Percentiles rank a stretch among this genome's conserved stretches.
Evolutionary conservation across 495 filamentous ascomycete species (phyloP).

Genomic region (Aspergillus diversus): DNA sequence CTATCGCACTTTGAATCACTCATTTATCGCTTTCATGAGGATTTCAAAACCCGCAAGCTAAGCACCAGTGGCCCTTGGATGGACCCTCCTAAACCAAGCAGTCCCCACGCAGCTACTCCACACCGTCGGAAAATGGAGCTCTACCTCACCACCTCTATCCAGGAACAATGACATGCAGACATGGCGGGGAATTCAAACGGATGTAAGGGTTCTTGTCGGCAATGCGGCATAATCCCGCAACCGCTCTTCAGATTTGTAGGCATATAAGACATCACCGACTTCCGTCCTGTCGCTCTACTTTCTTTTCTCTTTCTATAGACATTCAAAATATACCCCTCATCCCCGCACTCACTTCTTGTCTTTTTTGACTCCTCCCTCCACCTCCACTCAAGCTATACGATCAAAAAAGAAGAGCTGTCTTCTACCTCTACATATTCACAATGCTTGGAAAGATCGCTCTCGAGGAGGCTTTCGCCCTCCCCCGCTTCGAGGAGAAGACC

Average conservation of each 20-base stretch:
- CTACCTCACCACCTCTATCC: not conserved
- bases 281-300: not conserved
- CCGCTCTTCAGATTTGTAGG: not conserved
- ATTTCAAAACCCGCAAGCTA: too few species aligned
- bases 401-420: not conserved
- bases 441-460: slow-evolving; percentile 58
- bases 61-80: too few species aligned
- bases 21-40: too few species aligned
- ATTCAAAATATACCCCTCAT: not conserved
- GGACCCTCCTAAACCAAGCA: too few species aligned
- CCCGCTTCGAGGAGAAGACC: slow-evolving; percentile 51
- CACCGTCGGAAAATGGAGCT: slow-evolving; percentile 8
- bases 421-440: slow-evolving; percentile 17
- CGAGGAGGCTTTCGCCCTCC: slow-evolving; percentile 56
- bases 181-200: not conserved
- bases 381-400: not conserved
- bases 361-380: slow-evolving; percentile 18
- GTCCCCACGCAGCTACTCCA: not conserved
- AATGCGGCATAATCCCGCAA: not conserved
- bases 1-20: too few species aligned
- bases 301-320: not conserved
- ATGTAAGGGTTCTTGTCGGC: not conserved
- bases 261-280: not conserved
- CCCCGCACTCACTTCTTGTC: not conserved
- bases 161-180: not conserved